Percentiles rank a stretch among this genome's conserved stretches.
These are phyloP conservation scores for Euphorbia lathyris DNA, from an alignment of 345 rosid genomes.

Conservation along the genomic window DNA sequence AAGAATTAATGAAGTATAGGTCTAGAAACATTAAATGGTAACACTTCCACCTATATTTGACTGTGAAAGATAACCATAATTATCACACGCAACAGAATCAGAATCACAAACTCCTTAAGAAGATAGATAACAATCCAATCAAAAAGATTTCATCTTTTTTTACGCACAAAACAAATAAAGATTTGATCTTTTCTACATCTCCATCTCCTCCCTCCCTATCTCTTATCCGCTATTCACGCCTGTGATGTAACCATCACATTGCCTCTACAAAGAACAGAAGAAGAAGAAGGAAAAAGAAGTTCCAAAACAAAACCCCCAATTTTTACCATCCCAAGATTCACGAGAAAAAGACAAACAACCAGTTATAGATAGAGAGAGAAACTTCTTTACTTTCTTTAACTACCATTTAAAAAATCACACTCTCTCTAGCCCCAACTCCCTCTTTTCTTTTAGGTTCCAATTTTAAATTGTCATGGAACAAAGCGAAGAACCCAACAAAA, in stretches of 20 bases:
- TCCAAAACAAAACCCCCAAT: background rate
- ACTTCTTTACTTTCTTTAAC: background rate
- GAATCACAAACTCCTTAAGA: too few species aligned
- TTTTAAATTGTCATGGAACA: constrained; percentile 10
- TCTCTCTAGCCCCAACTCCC: background rate
- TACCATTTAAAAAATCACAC: background rate
- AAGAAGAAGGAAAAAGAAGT: background rate
- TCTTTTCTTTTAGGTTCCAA: background rate
- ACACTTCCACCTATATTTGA: too few species aligned
- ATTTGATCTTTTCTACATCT: background rate
- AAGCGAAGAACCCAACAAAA: constrained; percentile 24
- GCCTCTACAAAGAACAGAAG: background rate
- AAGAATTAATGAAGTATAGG: too few species aligned
- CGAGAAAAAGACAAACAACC: background rate
- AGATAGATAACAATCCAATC: too few species aligned
- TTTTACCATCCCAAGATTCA: background rate
- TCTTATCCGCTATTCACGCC: background rate
- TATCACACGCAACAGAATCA: too few species aligned
- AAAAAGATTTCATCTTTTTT: too few species aligned
- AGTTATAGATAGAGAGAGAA: background rate
- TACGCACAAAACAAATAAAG: too few species aligned
- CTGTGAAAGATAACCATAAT: too few species aligned
- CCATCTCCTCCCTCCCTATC: background rate
- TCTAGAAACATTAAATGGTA: too few species aligned
- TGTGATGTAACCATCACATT: background rate